phyloP scores from a whole-genome alignment of 768 basidiomycete species.

The Hysterangium stoloniferum region DNA sequence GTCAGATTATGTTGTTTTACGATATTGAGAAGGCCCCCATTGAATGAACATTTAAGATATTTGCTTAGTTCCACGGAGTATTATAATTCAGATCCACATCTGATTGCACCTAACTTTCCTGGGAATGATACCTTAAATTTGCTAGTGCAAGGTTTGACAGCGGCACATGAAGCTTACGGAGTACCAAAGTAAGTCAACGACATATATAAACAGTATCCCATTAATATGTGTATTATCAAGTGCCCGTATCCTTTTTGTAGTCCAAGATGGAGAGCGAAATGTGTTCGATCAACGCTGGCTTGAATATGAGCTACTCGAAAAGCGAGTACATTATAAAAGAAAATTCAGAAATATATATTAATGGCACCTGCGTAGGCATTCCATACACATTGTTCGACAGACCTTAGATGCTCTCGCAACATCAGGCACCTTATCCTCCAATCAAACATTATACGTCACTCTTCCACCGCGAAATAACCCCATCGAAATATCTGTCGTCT shows the following conservation, averaged over 20 bases:
- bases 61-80: constrained; percentile 59
- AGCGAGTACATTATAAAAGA: constrained; percentile 34
- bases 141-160: constrained; percentile 67
- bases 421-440: constrained; percentile 45
- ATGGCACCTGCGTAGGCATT: too few species aligned
- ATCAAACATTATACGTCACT: constrained; percentile 17
- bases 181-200: constrained; percentile 37
- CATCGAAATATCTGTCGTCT: constrained; percentile 78
- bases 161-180: constrained; percentile 71
- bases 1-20: constrained; percentile 30
- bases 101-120: constrained; percentile 57
- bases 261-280: constrained; percentile 84
- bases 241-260: constrained; percentile 74
- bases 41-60: constrained; percentile 39
- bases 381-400: constrained; percentile 65
- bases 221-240: constrained; percentile 20
- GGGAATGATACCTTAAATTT: constrained; percentile 62
- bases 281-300: constrained; percentile 89
- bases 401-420: constrained; percentile 63
- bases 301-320: constrained; percentile 79
- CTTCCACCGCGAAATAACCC: constrained; percentile 27
- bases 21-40: background rate
- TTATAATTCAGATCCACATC: constrained; percentile 46
- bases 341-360: background rate
- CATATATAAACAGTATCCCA: background rate